Percentiles rank a stretch among this genome's conserved stretches.
These are phyloP conservation scores for Trypanosoma melophagium DNA, from an alignment of 208 protist genomes.

Conservation along the genomic window DNA sequence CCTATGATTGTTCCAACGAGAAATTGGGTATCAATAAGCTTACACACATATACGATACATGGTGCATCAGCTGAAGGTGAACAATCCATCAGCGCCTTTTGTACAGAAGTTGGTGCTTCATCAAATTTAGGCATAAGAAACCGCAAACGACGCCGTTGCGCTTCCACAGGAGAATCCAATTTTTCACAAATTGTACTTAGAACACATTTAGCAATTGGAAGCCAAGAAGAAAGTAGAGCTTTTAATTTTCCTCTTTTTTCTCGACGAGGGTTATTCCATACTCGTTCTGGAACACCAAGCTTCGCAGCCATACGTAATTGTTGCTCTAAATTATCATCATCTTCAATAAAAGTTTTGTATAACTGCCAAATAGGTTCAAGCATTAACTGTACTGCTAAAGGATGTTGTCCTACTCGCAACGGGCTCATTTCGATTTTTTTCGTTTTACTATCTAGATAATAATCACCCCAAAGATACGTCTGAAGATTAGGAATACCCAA, in stretches of 20 bases:
- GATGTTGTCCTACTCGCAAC: slow-evolving; percentile 73
- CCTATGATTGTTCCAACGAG: slow-evolving; percentile 61
- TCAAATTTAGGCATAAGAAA: slow-evolving; percentile 70
- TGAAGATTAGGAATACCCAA: slow-evolving; percentile 59
- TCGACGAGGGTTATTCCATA: slow-evolving; percentile 78
- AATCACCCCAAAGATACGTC: slow-evolving; percentile 95
- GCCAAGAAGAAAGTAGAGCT: slow-evolving; percentile 90
- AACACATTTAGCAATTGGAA: slow-evolving; percentile 92
- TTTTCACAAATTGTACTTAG: slow-evolving; percentile 83
- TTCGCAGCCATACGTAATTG: slow-evolving; percentile 67
- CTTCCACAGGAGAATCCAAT: slow-evolving; percentile 86
- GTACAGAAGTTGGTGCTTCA: slow-evolving; percentile 30
- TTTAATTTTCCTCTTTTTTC: slow-evolving; percentile 73
- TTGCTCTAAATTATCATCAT: slow-evolving; percentile 68
- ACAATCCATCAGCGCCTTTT: slow-evolving; percentile 60
- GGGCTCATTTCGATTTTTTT: slow-evolving; percentile 84
- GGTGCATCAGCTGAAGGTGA: slow-evolving; percentile 58
- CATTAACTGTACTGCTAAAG: slow-evolving; percentile 96
- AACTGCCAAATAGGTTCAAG: slow-evolving; percentile 96
- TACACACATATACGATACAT: slow-evolving; percentile 84
- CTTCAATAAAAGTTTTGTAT: slow-evolving; percentile 86
- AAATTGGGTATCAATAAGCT: slow-evolving; percentile 86
- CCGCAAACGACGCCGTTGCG: slow-evolving; percentile 75
- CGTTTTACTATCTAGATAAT: slow-evolving; percentile 94
- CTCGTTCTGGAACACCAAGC: slow-evolving; percentile 59